Evolutionary conservation across 202 grass and related monocot species (phyloP), one percentile per base, ranked within the genome.

Genomic region (Zoysia matrella): DNA sequence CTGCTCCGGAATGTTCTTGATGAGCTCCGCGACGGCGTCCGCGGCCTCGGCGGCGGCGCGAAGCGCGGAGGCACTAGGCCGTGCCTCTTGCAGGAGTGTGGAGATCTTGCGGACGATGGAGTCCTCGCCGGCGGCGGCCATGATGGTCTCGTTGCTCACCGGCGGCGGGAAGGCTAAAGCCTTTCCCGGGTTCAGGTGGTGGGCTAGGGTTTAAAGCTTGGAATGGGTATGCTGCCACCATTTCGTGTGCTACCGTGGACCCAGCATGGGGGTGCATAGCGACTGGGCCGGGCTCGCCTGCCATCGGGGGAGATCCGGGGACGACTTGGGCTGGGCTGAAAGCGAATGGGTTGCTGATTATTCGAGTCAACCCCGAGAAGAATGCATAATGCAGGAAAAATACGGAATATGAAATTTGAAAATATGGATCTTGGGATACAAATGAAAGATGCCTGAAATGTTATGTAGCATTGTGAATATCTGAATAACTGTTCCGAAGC

Each of bases 101-200:
- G 85, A 73, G 65, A 95, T 65, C 90, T 91, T 98, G 72, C 77
- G 71, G 7, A 88, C 85, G 46, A 92, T 77, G 55, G 92, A 90
- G 44, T 81, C 69, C 0, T 84, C 83, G 4, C 68, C 76, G 47
- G 39, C 16, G 52, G 68, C 8, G 49, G 43, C 72, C 64, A 74
- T 48, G 18, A 41, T 62, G 60, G 66, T 7, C 80, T 75, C 53
- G 22, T 41, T 14, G 86, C 53, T 84, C 69, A 72, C 65, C 53
- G 60, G 87, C 72, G 84, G 87, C 74, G 67, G 75, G 69, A 71
- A 75, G 80, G 53, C 65, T 12, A 60, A 58, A 11, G 74, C 69
- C 11, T 0, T 55, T 2, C 30, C 30, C 30, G 30, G 30, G 30
- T 36, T 36, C 30, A 36, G 30, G 30, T 36, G 36, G 51, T 51